These are phyloP conservation scores for Malus fusca DNA, from an alignment of 306 rosid species.

Conservation along the genomic window DNA sequence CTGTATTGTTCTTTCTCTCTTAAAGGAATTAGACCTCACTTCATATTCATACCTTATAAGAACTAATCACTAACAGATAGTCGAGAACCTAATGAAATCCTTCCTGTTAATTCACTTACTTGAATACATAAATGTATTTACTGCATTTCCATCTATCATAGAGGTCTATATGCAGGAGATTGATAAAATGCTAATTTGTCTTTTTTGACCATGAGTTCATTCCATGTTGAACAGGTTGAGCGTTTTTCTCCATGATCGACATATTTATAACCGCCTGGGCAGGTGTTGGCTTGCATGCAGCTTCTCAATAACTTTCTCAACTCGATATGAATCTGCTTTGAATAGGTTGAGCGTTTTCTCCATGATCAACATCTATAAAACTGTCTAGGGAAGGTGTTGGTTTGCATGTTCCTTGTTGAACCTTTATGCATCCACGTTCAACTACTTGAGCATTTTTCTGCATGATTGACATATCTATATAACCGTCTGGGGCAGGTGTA, in stretches of 20 bases:
- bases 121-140: not conserved
- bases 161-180: not conserved
- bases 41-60: not conserved
- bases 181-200: not conserved
- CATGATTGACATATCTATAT: not conserved
- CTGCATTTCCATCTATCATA: not conserved
- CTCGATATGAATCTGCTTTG: not conserved
- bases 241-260: not conserved
- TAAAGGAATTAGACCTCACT: not conserved
- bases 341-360: not conserved
- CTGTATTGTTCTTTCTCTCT: not conserved
- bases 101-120: not conserved
- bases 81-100: not conserved
- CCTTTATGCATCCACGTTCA: not conserved
- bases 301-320: not conserved
- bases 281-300: slow-evolving; percentile 7
- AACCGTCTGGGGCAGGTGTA: slow-evolving; percentile 5
- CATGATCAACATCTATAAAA: not conserved
- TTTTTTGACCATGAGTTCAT: not conserved
- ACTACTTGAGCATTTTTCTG: not conserved
- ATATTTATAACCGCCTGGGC: not conserved
- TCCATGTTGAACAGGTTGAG: not conserved
- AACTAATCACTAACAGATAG: not conserved
- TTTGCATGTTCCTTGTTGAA: not conserved
- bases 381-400: not conserved